A percentile compares a stretch with the other conserved stretches of the same genome.
These are phyloP conservation scores for Diplocarpon rosae DNA, from an alignment of 2,329 filamentous ascomycete species.

Conservation along the genomic window DNA sequence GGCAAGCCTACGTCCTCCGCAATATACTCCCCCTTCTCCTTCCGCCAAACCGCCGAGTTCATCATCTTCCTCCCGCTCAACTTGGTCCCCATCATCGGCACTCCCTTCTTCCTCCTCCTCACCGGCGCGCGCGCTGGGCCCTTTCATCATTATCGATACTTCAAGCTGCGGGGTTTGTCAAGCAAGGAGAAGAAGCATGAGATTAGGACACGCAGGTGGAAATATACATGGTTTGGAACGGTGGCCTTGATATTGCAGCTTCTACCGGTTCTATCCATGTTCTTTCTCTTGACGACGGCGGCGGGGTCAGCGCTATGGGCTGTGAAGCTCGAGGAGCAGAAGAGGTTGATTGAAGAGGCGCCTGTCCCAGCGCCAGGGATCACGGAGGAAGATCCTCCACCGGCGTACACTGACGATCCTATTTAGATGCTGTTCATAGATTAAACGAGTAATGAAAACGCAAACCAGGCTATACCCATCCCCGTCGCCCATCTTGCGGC, in stretches of 20 bases:
- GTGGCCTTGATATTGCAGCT: constrained; percentile 75
- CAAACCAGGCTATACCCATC: too few species aligned
- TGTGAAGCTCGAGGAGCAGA: constrained; percentile 56
- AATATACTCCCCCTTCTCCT: constrained; percentile 77
- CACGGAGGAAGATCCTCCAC: constrained; percentile 17
- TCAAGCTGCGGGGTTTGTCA: constrained; percentile 62
- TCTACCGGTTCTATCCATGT: constrained; percentile 83
- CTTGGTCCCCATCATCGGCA: constrained; percentile 73
- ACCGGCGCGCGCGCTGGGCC: constrained; percentile 83
- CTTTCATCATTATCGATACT: constrained; percentile 85
- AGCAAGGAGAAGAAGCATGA: constrained; percentile 65
- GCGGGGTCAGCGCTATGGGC: constrained; percentile 82
- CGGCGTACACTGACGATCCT: constrained; percentile 22
- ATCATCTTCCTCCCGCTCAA: constrained; percentile 72
- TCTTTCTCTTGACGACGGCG: constrained; percentile 83
- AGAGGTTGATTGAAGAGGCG: constrained; percentile 17
- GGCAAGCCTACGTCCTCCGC: constrained; percentile 70
- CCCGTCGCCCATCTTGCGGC: too few species aligned
- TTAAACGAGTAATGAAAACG: too few species aligned
- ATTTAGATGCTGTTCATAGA: constrained; percentile 9
- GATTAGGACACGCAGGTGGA: constrained; percentile 57
- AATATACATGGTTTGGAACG: constrained; percentile 90
- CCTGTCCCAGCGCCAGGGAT: constrained; percentile 5
- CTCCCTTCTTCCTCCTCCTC: constrained; percentile 74
- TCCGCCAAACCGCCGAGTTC: constrained; percentile 84